Conservation (phyloP, 73 alveolate genomes). For the Paramecium primaurelia region DNA sequence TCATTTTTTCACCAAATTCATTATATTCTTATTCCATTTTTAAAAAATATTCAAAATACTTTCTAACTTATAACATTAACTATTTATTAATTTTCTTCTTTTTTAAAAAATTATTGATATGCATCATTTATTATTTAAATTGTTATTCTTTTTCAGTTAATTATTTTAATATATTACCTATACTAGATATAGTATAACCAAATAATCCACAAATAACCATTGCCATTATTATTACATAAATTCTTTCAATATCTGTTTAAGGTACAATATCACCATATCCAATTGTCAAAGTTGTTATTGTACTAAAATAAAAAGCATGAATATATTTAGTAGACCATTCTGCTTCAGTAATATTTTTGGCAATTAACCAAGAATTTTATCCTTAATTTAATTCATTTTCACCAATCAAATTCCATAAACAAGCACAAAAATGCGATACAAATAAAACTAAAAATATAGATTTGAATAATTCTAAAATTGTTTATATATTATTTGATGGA, state of each 20-base stretch:
- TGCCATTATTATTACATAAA: slow-evolving; percentile 57
- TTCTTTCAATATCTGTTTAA: slow-evolving; percentile 43
- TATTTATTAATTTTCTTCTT: slow-evolving; percentile 8
- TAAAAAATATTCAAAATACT: slow-evolving; percentile 24
- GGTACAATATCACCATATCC: slow-evolving; percentile 63
- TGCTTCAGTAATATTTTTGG: neutral
- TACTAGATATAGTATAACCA: slow-evolving; percentile 47
- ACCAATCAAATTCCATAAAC: slow-evolving; percentile 51
- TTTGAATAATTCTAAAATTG: slow-evolving; percentile 29
- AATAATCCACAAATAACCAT: slow-evolving; percentile 53
- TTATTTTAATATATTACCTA: slow-evolving; percentile 37
- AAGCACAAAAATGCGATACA: slow-evolving; percentile 61
- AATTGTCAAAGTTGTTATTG: slow-evolving; percentile 53
- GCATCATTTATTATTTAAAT: slow-evolving; percentile 30
- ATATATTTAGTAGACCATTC: slow-evolving; percentile 43
- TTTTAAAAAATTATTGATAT: neutral
- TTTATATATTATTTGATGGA: neutral
- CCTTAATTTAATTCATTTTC: neutral
- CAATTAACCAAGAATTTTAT: neutral
- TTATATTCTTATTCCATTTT: slow-evolving; percentile 8
- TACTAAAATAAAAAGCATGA: slow-evolving; percentile 48
- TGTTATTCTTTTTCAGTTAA: neutral
- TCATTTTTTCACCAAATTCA: slow-evolving; percentile 27
- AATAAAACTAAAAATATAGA: slow-evolving; percentile 9
- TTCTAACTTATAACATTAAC: neutral